Evolutionary conservation across 768 basidiomycete genomes (phyloP).

Genomic region (Tubosaeta sp.): DNA sequence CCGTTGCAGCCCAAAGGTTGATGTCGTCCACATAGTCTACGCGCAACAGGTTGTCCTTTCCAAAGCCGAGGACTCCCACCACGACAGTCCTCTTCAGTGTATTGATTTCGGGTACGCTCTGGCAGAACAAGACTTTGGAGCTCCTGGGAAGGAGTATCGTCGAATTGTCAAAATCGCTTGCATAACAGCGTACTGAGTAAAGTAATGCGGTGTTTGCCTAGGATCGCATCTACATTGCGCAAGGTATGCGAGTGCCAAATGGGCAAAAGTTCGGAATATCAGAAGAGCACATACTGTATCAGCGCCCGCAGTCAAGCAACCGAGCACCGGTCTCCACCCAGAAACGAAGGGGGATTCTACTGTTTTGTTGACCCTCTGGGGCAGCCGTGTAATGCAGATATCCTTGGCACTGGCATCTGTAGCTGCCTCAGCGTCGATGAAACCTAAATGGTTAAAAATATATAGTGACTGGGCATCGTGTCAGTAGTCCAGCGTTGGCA

Average conservation of each 20-base stretch:
- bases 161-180: slow-evolving; percentile 45
- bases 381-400: slow-evolving; percentile 39
- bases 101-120: slow-evolving; percentile 63
- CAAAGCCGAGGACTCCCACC: slow-evolving; percentile 59
- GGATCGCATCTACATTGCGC: slow-evolving; percentile 83
- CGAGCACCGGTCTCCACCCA: slow-evolving; percentile 80
- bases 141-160: slow-evolving; percentile 40
- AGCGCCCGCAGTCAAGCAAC: slow-evolving; percentile 52
- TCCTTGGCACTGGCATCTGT: slow-evolving; percentile 32
- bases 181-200: slow-evolving; percentile 50
- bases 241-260: slow-evolving; percentile 67
- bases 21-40: slow-evolving; percentile 72
- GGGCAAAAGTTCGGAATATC: slow-evolving; percentile 9
- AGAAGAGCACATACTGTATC: slow-evolving; percentile 35
- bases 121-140: slow-evolving; percentile 56
- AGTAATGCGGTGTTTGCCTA: slow-evolving; percentile 55
- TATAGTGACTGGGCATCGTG: slow-evolving; percentile 28
- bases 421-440: slow-evolving; percentile 23
- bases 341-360: slow-evolving; percentile 64
- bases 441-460: slow-evolving; percentile 42
- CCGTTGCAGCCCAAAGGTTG: no score
- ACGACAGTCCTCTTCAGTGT: slow-evolving; percentile 53
- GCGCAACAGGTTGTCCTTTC: slow-evolving; percentile 48
- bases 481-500: slow-evolving; percentile 64
- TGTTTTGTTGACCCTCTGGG: slow-evolving; percentile 45